phyloP scores from a whole-genome alignment of 106 monocot genomes.

The Dendrobium chrysotoxum region DNA sequence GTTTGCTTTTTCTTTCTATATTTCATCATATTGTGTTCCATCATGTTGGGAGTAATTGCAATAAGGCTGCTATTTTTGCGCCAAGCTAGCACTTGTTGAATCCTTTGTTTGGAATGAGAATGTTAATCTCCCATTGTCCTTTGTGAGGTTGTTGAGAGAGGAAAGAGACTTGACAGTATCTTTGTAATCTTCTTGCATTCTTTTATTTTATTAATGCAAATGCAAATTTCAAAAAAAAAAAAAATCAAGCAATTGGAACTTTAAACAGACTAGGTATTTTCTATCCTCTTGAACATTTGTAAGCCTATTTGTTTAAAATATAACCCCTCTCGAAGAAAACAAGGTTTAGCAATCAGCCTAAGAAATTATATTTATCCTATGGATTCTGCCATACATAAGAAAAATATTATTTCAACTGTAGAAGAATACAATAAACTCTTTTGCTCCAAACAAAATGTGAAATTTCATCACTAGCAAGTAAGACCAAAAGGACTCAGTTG shows the following conservation, averaged over 20 bases:
- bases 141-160: no score
- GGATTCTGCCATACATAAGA: neutral
- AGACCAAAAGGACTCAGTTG: neutral
- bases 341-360: neutral
- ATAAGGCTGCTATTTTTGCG: no score
- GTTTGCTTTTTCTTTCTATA: no score
- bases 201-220: no score
- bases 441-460: neutral
- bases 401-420: neutral
- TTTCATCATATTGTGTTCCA: no score
- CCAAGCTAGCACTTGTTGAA: no score
- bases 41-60: no score
- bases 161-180: no score
- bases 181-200: no score
- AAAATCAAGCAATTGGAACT: neutral
- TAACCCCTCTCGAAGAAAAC: neutral
- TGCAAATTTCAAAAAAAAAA: no score
- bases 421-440: neutral
- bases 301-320: neutral
- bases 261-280: neutral
- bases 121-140: no score
- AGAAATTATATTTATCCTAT: neutral
- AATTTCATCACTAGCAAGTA: neutral
- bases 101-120: no score
- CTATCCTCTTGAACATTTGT: neutral